Evolutionary conservation across 2,329 filamentous ascomycete genomes (phyloP).

Genomic region (Arthrinium phaeospermum): DNA sequence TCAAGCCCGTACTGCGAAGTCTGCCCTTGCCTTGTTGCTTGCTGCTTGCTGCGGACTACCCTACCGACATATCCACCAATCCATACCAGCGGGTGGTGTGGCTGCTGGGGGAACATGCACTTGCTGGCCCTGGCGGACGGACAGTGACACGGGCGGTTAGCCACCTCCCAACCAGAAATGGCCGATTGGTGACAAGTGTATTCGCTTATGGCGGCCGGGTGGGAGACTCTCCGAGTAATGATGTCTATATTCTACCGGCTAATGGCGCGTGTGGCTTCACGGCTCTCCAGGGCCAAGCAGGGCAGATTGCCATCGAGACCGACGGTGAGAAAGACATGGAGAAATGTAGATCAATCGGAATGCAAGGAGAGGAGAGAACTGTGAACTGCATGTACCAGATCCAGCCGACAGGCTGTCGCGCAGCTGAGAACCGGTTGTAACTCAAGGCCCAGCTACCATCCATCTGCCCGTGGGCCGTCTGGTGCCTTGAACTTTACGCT

Average conservation of each 20-base stretch:
- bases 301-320: background rate
- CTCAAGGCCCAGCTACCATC: background rate
- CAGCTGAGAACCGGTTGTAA: background rate
- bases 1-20: background rate
- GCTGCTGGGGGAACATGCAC: background rate
- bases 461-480: background rate
- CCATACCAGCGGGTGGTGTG: background rate
- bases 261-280: constrained; percentile 7
- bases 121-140: background rate
- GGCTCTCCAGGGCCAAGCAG: background rate
- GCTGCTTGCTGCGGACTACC: background rate
- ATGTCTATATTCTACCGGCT: background rate
- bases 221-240: background rate
- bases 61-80: constrained; percentile 1
- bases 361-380: background rate
- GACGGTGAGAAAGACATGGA: background rate
- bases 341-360: background rate
- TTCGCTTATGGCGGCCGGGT: constrained; percentile 2
- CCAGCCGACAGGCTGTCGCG: background rate
- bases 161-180: background rate
- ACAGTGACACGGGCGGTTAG: background rate
- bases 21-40: background rate
- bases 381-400: background rate
- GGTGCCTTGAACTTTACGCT: background rate
- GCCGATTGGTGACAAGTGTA: constrained; percentile 5